Conservation (phyloP, 169 alveolate species). For the Plasmodium billcollinsi region DNA sequence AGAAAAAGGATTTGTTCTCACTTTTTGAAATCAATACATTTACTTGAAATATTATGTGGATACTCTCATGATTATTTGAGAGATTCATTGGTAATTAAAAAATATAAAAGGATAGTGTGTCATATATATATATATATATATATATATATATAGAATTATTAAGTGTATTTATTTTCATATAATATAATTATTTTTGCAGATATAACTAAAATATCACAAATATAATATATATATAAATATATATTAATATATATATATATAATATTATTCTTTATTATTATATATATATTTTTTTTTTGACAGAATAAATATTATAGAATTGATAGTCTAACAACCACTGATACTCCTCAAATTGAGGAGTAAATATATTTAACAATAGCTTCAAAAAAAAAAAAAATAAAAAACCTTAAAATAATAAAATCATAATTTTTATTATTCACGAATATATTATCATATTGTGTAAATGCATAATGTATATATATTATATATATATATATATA, state of each 20-base stretch:
- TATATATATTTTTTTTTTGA: background rate
- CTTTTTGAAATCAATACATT: slow-evolving; percentile 63
- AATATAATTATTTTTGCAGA: no score
- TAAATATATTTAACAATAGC: background rate
- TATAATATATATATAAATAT: background rate
- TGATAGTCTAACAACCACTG: slow-evolving; percentile 58
- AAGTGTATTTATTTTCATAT: background rate
- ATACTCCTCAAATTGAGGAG: slow-evolving; percentile 74
- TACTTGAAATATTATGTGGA: slow-evolving; percentile 73
- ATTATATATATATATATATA: no score
- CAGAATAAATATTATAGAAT: slow-evolving; percentile 72
- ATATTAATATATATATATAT: no score
- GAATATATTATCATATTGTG: no score
- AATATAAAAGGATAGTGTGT: background rate
- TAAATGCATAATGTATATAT: no score
- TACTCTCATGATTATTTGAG: slow-evolving; percentile 72
- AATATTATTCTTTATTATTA: background rate
- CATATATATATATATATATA: background rate
- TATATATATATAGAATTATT: background rate
- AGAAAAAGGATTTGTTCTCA: slow-evolving; percentile 68
- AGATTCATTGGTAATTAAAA: slow-evolving; percentile 65
- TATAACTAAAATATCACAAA: no score
- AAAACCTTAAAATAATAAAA: no score
- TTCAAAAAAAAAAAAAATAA: background rate
- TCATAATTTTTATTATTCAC: no score